Evolutionary conservation across 1,139 yeast genomes (phyloP), one percentile per base, ranked within the genome.

Genomic region (Saccharomycopsis hybrid): DNA sequence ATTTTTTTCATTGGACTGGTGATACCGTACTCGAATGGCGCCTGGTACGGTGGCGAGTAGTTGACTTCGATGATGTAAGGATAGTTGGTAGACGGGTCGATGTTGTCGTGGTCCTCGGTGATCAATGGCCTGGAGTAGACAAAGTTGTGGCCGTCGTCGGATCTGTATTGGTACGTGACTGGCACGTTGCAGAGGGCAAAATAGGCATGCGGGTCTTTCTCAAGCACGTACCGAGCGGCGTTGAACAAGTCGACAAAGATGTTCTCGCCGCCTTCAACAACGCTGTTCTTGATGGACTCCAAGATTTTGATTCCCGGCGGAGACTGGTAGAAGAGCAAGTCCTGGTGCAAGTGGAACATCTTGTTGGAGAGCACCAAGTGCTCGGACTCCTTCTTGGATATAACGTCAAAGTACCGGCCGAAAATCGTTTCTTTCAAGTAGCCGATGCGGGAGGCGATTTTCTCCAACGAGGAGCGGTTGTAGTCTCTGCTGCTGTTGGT

Each of bases 1-100:
- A 59, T 57, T 3, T 62, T 59, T 3, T 62, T 58, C 30, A 63
- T 56, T 46, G 67, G 65, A 47, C 62, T 64, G 37, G 71, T 68
- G 32, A 76, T 68, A 27, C 81, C 81, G 55, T 67, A 65, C 54
- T 83, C 89, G 54, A 80, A 77, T 0, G 94, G 94, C 0, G 88
- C 94, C 60, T 86, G 95, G 69, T 85, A 85, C 11, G 94, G 94
- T 1, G 95, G 95, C 1, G 95, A 80, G 62, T 85, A 86, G 60
- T 85, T 85, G 37, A 85, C 76, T 47, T 75, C 82, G 55, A 75
- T 75, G 52, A 84, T 76, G 40, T 63, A 62, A 46, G 69, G 56
- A 50, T 60, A 67, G 49, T 58, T 60, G 24, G 65, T 58, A n/a
- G 59, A 54, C 43, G 56, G 51, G 37, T 60, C 61, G 24, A 63